Conservation (phyloP, 2,329 filamentous ascomycete genomes). For the Trichophyton equinum region DNA sequence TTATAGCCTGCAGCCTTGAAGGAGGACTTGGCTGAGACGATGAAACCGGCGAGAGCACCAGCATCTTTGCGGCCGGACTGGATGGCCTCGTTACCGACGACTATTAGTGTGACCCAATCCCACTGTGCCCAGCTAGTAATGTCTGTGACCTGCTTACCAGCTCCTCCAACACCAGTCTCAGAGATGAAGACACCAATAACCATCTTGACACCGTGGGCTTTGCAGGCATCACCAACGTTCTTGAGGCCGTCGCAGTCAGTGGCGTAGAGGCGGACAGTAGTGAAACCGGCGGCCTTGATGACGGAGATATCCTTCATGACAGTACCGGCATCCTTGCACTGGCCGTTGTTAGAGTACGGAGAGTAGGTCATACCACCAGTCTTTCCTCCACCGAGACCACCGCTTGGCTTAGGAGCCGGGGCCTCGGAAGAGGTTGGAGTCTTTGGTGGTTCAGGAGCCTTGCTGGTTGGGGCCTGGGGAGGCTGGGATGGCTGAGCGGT, state of each 20-base stretch:
- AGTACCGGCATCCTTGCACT: conserved; percentile 52
- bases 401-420: conserved; percentile 10
- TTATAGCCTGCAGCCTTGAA: conserved; percentile 56
- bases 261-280: conserved; percentile 68
- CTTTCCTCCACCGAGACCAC: conserved; percentile 21
- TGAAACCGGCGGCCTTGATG: conserved; percentile 57
- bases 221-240: conserved; percentile 58
- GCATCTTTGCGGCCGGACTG: conserved; percentile 59
- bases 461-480: conserved; percentile 7
- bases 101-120: conserved; percentile 63
- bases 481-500: conserved; percentile 8
- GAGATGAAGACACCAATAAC: conserved; percentile 84
- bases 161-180: conserved; percentile 45
- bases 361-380: conserved; percentile 72
- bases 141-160: conserved; percentile 59
- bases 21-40: conserved; percentile 51
- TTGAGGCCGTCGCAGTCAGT: conserved; percentile 77
- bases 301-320: conserved; percentile 49
- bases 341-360: conserved; percentile 47
- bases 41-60: conserved; percentile 54
- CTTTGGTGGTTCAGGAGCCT: conserved; percentile 8
- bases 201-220: conserved; percentile 56
- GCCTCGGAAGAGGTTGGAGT: neutral
- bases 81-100: conserved; percentile 84
- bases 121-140: conserved; percentile 61